Conservation (phyloP, 768 basidiomycete species). For the Dioszegia crocea region DNA sequence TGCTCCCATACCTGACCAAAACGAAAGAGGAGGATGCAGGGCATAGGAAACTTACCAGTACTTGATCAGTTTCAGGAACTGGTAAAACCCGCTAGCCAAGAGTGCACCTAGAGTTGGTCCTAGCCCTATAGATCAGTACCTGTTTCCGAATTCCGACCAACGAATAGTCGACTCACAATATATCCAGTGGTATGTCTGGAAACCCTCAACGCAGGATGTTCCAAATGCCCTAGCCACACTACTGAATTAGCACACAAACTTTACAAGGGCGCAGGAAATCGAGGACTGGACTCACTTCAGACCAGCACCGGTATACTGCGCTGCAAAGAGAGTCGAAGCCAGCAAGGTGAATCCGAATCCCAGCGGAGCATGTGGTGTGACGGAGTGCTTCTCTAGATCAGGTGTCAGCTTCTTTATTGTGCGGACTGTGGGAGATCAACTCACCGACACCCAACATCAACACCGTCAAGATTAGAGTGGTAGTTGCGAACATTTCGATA, state of each 20-base stretch:
- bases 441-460: constrained; percentile 46
- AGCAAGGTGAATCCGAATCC: constrained; percentile 45
- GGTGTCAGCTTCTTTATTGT: background rate
- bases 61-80: constrained; percentile 54
- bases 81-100: constrained; percentile 61
- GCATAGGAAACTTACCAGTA: constrained; percentile 33
- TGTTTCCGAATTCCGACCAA: background rate
- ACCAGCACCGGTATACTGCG: constrained; percentile 42
- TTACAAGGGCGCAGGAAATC: no score
- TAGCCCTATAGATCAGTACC: constrained; percentile 52
- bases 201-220: constrained; percentile 35
- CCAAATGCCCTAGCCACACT: constrained; percentile 47
- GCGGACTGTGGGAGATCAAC: background rate
- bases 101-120: constrained; percentile 67
- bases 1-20: no score
- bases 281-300: constrained; percentile 38
- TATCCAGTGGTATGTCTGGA: constrained; percentile 42
- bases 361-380: constrained; percentile 43
- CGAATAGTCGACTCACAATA: constrained; percentile 22
- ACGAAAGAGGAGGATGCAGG: background rate
- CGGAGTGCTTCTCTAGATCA: constrained; percentile 26
- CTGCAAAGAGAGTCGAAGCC: constrained; percentile 38
- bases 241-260: background rate
- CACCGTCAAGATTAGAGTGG: constrained; percentile 39
- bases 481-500: constrained; percentile 48